Evolutionary conservation across 352 stramenopile species (phyloP).

Genomic region (Phytophthora fragariaefolia): DNA sequence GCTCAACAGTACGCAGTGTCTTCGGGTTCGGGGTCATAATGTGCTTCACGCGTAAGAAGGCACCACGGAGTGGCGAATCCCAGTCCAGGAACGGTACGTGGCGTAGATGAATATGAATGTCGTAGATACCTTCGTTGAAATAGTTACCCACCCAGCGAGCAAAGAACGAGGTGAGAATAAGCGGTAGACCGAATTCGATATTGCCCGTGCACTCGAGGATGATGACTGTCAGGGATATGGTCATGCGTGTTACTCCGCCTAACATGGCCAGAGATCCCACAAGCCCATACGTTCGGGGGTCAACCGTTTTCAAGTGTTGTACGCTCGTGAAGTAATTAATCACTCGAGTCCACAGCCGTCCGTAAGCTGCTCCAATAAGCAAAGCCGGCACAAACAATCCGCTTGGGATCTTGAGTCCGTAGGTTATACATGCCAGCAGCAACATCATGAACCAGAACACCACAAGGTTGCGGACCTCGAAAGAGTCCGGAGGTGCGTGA

Average conservation of each 20-base stretch:
- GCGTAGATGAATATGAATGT: slow-evolving; percentile 98
- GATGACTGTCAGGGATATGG: slow-evolving; percentile 98
- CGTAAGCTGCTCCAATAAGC: slow-evolving; percentile 95
- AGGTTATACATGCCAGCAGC: slow-evolving; percentile 92
- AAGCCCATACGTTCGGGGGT: slow-evolving; percentile 94
- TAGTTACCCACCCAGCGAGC: slow-evolving; percentile 97
- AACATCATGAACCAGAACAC: slow-evolving; percentile 81
- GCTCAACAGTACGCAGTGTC: slow-evolving; percentile 93
- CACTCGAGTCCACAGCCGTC: slow-evolving; percentile 86
- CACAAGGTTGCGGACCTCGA: slow-evolving; percentile 76
- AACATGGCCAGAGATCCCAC: slow-evolving; percentile 96
- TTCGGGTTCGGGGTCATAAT: slow-evolving; percentile 96
- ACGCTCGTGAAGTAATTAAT: slow-evolving; percentile 82
- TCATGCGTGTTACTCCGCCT: slow-evolving; percentile 98
- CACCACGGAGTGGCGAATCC: slow-evolving; percentile 69
- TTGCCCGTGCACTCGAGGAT: slow-evolving; percentile 98
- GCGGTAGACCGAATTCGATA: slow-evolving; percentile 97
- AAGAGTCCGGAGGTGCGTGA: slow-evolving; percentile 84
- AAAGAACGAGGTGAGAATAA: slow-evolving; percentile 98
- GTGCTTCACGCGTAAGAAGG: slow-evolving; percentile 87
- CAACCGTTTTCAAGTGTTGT: slow-evolving; percentile 65
- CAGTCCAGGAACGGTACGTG: slow-evolving; percentile 83
- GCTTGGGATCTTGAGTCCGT: slow-evolving; percentile 96
- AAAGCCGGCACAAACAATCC: slow-evolving; percentile 97
- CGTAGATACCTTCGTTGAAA: slow-evolving; percentile 99